Percentiles rank a stretch among this genome's conserved stretches.
phyloP scores from a whole-genome alignment of 2,329 filamentous ascomycete genomes.

The Davidsoniella eucalypti region DNA sequence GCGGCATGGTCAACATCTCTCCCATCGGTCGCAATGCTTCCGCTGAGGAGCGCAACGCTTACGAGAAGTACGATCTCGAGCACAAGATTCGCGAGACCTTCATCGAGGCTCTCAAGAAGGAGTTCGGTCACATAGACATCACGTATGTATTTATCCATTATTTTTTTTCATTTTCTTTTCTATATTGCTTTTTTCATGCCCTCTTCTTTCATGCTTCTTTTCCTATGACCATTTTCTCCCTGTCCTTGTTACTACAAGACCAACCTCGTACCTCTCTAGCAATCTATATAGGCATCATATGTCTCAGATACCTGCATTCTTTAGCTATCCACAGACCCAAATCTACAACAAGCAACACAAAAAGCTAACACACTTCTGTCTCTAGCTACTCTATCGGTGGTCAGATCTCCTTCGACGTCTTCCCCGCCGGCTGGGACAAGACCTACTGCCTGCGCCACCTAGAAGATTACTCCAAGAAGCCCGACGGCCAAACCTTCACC shows the following conservation, averaged over 20 bases:
- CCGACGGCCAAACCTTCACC: slow-evolving; percentile 59
- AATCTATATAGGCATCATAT: background rate
- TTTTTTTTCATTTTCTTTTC: slow-evolving; percentile 3
- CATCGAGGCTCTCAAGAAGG: slow-evolving; percentile 58
- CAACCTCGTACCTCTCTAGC: background rate
- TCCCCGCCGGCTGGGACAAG: slow-evolving; percentile 96
- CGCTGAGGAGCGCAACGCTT: slow-evolving; percentile 63
- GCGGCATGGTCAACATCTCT: slow-evolving; percentile 79
- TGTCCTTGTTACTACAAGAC: background rate
- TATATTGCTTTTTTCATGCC: background rate
- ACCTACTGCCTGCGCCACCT: slow-evolving; percentile 87
- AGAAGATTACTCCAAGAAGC: slow-evolving; percentile 57
- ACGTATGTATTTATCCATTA: slow-evolving; percentile 41
- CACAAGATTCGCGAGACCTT: slow-evolving; percentile 63
- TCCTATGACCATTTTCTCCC: background rate
- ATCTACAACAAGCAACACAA: background rate
- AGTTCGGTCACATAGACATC: slow-evolving; percentile 68
- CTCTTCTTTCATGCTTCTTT: slow-evolving; percentile 6
- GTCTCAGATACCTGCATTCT: background rate
- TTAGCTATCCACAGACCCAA: background rate
- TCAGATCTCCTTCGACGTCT: slow-evolving; percentile 96
- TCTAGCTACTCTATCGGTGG: slow-evolving; percentile 80
- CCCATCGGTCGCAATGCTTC: slow-evolving; percentile 78
- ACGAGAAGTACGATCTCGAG: slow-evolving; percentile 62
- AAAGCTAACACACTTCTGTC: background rate